Conservation (phyloP, 2,329 filamentous ascomycete species). For the Fusarium avenaceum region DNA sequence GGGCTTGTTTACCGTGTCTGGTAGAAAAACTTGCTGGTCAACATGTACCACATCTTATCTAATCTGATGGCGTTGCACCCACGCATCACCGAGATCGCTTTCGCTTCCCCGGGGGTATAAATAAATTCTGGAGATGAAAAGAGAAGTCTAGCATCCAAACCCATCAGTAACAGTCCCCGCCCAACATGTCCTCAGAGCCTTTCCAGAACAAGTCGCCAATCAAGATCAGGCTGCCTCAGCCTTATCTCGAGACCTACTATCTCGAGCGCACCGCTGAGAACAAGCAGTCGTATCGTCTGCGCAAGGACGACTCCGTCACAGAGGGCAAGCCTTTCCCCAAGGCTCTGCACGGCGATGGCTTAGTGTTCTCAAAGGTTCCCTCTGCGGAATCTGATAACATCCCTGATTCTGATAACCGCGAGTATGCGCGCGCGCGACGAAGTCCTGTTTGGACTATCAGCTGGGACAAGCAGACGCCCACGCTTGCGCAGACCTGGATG, state of each 20-base stretch:
- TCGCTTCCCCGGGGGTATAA: slow-evolving; percentile 36
- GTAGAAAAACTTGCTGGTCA: neutral
- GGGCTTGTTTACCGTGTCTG: slow-evolving; percentile 9
- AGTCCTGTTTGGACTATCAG: slow-evolving; percentile 59
- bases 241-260: slow-evolving; percentile 46
- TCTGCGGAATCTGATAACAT: slow-evolving; percentile 43
- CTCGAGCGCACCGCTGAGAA: slow-evolving; percentile 35
- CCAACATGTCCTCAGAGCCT: slow-evolving; percentile 41
- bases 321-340: slow-evolving; percentile 41
- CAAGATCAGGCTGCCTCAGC: slow-evolving; percentile 60
- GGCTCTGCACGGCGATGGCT: slow-evolving; percentile 37
- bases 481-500: slow-evolving; percentile 64
- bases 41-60: slow-evolving; percentile 26
- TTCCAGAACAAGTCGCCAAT: slow-evolving; percentile 42
- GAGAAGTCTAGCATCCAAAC: slow-evolving; percentile 12
- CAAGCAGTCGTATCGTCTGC: slow-evolving; percentile 40
- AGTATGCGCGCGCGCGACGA: slow-evolving; percentile 64
- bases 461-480: slow-evolving; percentile 58
- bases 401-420: slow-evolving; percentile 53
- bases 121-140: slow-evolving; percentile 34
- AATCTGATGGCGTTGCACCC: slow-evolving; percentile 33
- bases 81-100: slow-evolving; percentile 25
- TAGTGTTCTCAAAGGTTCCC: slow-evolving; percentile 41
- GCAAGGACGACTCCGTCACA: slow-evolving; percentile 34
- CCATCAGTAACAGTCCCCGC: slow-evolving; percentile 7